Conservation (phyloP, 306 rosid genomes). For the Arachis stenosperma region DNA sequence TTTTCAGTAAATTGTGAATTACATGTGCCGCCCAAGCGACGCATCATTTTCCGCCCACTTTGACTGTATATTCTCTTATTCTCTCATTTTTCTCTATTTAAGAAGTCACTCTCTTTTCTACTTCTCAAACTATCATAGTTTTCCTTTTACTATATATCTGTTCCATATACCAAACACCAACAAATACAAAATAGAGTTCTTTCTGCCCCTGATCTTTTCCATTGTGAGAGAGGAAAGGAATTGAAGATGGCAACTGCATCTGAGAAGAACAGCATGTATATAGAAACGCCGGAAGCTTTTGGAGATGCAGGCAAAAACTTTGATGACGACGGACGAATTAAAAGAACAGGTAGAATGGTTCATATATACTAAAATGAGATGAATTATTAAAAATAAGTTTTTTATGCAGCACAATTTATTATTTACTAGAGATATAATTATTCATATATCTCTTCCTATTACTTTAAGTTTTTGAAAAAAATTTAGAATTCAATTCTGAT, state of each 20-base stretch:
- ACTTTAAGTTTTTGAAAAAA: no score
- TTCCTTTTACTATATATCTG: not conserved
- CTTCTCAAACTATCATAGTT: not conserved
- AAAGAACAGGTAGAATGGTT: conserved; percentile 58
- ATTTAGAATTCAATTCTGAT: no score
- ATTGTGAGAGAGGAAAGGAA: not conserved
- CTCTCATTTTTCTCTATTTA: conserved; percentile 27
- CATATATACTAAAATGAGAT: no score
- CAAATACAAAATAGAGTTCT: not conserved
- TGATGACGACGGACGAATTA: conserved; percentile 72
- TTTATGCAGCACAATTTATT: no score
- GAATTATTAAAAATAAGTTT: no score
- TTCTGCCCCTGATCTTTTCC: no score
- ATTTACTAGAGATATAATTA: no score
- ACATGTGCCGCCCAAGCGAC: conserved; percentile 5
- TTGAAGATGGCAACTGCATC: not conserved
- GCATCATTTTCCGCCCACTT: not conserved
- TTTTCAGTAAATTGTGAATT: conserved; percentile 24
- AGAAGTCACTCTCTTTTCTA: not conserved
- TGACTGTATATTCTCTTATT: conserved; percentile 28
- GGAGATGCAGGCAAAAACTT: conserved; percentile 57
- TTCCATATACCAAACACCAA: not conserved
- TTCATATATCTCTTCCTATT: no score
- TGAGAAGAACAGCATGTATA: conserved; percentile 54
- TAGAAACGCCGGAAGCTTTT: conserved; percentile 52